Evolutionary conservation across 2,329 filamentous ascomycete genomes (phyloP), one percentile per base, ranked within the genome.

Genomic region (Chrysosporium keratinophilum): DNA sequence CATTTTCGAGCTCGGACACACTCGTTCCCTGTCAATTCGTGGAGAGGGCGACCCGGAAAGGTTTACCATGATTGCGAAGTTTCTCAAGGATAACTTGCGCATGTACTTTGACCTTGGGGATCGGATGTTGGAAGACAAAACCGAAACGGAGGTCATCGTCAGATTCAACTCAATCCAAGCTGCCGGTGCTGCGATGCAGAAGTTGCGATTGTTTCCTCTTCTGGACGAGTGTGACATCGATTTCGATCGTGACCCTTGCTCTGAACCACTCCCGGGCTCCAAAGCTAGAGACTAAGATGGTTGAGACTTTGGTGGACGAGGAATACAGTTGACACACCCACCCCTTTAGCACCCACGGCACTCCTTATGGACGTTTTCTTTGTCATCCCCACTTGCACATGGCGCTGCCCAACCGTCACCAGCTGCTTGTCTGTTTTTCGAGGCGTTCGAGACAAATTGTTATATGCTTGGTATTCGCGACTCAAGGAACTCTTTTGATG

Each of bases 1-100:
- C 39, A 60, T 67, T 14, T 48, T 56, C 11, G 40, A 61, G 0
- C 41, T 60, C 28, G 62, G 62, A 9, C 56, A 63, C 33, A 67
- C 63, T 3, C 63, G 65, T 7, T 63, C 58, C 28, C n/a, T 67
- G 20, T 56, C 57, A 1, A 55, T 67, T 9, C 58, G 51, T 2
- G 50, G 57, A 15, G 33, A 56, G 10, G 44, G 50, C 3, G 52
- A 59, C 12, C 41, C 55, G 4, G 39, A 52, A 2, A 53, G 57
- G 11, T 59, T 49, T 40, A 46, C n/a, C 7, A 54, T 46, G 17
- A 48, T 59, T 19, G 52, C 50, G 5, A 37, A 44, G 34, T 53
- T 54, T 15, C 17, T 59, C 17, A 49, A 54, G 34, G 49, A 47
- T 11, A 42, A 48, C 20, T 34, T 56, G 3, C 56, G 49, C 2